phyloP scores from a whole-genome alignment of 148 eudicot species.

The Persicaria tinctoria region DNA sequence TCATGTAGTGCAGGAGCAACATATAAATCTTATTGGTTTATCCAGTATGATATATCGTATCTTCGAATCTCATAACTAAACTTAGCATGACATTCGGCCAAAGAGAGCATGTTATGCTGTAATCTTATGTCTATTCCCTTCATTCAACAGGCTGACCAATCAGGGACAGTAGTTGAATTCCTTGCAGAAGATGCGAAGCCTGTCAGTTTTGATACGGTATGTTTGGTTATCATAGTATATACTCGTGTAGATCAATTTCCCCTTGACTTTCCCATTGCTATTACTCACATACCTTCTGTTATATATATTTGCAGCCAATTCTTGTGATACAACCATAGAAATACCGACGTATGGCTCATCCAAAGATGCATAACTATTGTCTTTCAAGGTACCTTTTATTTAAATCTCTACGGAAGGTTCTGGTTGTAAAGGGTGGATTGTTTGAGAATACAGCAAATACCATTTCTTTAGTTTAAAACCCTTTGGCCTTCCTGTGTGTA shows the following conservation, averaged over 20 bases:
- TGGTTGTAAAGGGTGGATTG: not conserved
- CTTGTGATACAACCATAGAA: slow-evolving; percentile 34
- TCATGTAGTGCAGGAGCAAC: not conserved
- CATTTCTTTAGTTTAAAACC: not conserved
- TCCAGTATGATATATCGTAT: too few relatives aligned
- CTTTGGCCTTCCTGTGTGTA: slow-evolving; percentile 8
- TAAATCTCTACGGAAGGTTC: not conserved
- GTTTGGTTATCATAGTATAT: slow-evolving; percentile 8
- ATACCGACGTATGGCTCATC: not conserved
- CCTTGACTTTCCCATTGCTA: not conserved
- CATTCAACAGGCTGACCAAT: slow-evolving; percentile 41
- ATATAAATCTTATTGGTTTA: too few relatives aligned
- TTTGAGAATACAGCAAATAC: slow-evolving; percentile 1
- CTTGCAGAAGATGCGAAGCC: slow-evolving; percentile 49
- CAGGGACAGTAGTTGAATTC: slow-evolving; percentile 43
- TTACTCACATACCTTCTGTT: not conserved
- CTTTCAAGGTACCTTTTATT: not conserved
- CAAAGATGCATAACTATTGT: not conserved
- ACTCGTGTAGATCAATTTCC: not conserved
- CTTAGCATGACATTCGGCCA: not conserved
- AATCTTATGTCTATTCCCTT: not conserved
- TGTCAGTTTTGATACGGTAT: slow-evolving; percentile 41
- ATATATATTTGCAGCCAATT: slow-evolving; percentile 37
- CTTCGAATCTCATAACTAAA: not conserved
- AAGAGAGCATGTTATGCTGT: not conserved